These are phyloP conservation scores for Middelhovenomyces tepae DNA, from an alignment of 805 yeast genomes.

Conservation along the genomic window DNA sequence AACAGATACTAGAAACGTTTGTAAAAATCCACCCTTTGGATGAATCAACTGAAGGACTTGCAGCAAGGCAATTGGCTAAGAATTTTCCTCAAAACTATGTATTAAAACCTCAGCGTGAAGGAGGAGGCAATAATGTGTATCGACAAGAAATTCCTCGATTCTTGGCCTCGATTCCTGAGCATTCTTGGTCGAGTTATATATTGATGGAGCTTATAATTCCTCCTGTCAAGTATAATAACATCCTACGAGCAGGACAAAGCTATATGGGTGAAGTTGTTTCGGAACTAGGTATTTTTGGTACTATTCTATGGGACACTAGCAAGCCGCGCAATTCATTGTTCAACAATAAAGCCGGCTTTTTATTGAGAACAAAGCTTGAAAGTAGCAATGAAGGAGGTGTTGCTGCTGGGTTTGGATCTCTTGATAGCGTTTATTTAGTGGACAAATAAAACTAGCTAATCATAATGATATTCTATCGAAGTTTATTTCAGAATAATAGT, in stretches of 20 bases:
- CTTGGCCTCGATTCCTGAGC: conserved; percentile 47
- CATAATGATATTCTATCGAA: no score
- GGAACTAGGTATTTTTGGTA: conserved; percentile 88
- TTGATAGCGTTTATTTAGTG: conserved; percentile 68
- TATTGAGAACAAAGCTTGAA: conserved; percentile 80
- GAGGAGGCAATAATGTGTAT: conserved; percentile 95
- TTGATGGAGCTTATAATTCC: conserved; percentile 91
- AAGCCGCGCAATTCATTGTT: no score
- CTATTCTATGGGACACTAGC: conserved; percentile 59
- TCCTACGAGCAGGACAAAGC: conserved; percentile 57
- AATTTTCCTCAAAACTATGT: conserved; percentile 65
- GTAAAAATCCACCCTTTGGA: conserved; percentile 86
- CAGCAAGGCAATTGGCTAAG: conserved; percentile 60
- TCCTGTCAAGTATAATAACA: conserved; percentile 55
- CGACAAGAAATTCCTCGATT: conserved; percentile 76
- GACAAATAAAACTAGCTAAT: no score
- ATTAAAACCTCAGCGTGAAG: conserved; percentile 96
- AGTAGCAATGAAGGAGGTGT: conserved; percentile 96
- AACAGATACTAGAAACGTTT: conserved; percentile 42
- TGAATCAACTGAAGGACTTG: conserved; percentile 43
- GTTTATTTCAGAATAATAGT: no score
- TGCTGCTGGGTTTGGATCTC: conserved; percentile 98
- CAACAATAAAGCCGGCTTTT: conserved; percentile 74
- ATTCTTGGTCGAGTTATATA: conserved; percentile 83
- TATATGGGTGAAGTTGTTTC: conserved; percentile 70